Evolutionary conservation across 139 green algal genomes (phyloP).

Genomic region (Chlorella sp.): DNA sequence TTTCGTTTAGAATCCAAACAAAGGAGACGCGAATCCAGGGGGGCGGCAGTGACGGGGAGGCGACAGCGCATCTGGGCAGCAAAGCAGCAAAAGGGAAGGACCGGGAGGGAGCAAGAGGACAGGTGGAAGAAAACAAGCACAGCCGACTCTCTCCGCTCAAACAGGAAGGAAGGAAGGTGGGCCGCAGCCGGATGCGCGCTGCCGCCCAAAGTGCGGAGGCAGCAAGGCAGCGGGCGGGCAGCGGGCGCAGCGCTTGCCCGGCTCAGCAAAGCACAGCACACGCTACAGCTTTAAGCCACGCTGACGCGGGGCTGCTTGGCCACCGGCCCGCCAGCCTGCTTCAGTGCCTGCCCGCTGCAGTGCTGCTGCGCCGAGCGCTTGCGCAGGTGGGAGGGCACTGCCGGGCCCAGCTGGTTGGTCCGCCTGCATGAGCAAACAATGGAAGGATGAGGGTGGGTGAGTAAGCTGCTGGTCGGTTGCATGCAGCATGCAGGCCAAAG

Average conservation of each 20-base stretch:
- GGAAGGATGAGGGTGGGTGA: not conserved
- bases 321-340: not conserved
- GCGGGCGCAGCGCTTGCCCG: no score
- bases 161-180: not conserved
- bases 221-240: not conserved
- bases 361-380: slow-evolving; percentile 16
- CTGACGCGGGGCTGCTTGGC: slow-evolving; percentile 29
- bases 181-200: no score
- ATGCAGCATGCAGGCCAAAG: no score
- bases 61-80: not conserved
- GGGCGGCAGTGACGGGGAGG: no score
- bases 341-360: slow-evolving; percentile 18
- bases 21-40: no score
- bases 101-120: not conserved
- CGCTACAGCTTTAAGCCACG: not conserved
- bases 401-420: slow-evolving; percentile 37
- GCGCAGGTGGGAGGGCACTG: slow-evolving; percentile 16
- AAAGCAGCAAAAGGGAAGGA: not conserved
- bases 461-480: no score
- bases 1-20: no score
- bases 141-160: not conserved
- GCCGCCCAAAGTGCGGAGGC: no score
- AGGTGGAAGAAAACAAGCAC: not conserved
- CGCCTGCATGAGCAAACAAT: slow-evolving; percentile 19
- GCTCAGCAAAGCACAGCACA: not conserved